Conservation (phyloP, 257 asterid genomes). For the Schizonepeta tenuifolia region DNA sequence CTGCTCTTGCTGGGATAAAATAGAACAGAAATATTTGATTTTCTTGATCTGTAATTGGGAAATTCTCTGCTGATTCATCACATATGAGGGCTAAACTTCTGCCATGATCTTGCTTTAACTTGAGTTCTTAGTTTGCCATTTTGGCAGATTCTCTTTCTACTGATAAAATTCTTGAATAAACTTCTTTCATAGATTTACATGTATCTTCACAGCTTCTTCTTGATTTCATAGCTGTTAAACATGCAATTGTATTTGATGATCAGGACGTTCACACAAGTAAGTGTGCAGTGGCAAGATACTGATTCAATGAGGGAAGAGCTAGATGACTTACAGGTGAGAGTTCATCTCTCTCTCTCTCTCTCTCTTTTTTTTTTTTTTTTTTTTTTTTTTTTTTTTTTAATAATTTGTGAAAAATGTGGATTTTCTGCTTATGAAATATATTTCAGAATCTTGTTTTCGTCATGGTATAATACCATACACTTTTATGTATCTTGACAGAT, state of each 20-base stretch:
- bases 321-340: constrained; percentile 89
- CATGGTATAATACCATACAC: constrained; percentile 30
- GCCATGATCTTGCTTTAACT: constrained; percentile 26
- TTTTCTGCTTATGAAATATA: constrained; percentile 25
- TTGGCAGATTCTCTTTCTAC: constrained; percentile 15
- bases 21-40: neutral
- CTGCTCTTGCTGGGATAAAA: constrained; percentile 1
- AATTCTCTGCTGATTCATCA: neutral
- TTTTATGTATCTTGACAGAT: constrained; percentile 62
- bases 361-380: too few species aligned
- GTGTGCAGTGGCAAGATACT: constrained; percentile 99
- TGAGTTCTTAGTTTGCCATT: neutral
- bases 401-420: constrained; percentile 21
- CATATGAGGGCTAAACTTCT: neutral
- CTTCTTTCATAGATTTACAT: constrained; percentile 17
- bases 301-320: constrained; percentile 99
- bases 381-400: neutral
- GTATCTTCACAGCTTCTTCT: constrained; percentile 3
- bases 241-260: constrained; percentile 35
- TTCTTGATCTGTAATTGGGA: neutral
- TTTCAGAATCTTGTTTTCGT: constrained; percentile 22
- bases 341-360: too few species aligned
- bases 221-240: constrained; percentile 25
- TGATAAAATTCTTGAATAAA: neutral
- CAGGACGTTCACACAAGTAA: constrained; percentile 99